phyloP scores from a whole-genome alignment of 2,329 filamentous ascomycete species.

The Dactylellina parvicollis region DNA sequence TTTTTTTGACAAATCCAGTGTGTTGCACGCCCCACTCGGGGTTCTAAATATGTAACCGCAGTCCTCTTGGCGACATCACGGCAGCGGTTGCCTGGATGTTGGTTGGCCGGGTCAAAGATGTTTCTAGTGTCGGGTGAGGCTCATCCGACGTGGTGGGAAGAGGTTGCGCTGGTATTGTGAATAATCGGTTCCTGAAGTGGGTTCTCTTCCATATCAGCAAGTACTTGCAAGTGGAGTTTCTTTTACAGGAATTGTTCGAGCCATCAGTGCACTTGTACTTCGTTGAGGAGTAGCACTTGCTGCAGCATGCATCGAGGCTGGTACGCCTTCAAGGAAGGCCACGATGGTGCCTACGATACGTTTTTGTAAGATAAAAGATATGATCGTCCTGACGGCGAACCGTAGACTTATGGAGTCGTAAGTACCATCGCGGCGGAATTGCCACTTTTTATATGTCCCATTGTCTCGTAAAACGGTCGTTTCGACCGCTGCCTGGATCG shows the following conservation, averaged over 20 bases:
- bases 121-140: constrained; percentile 16
- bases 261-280: not conserved
- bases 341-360: not conserved
- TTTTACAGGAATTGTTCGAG: not conserved
- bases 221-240: not conserved
- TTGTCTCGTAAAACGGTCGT: not conserved
- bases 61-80: constrained; percentile 15
- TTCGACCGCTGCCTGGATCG: not conserved
- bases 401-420: not conserved
- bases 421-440: not conserved
- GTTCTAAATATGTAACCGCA: constrained; percentile 38
- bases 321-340: constrained; percentile 3
- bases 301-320: not conserved
- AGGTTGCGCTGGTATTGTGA: not conserved
- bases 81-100: constrained; percentile 5
- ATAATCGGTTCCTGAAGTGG: not conserved
- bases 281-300: not conserved
- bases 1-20: constrained; percentile 37
- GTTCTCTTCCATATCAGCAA: too few relatives aligned
- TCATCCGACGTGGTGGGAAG: constrained; percentile 16
- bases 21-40: constrained; percentile 16
- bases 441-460: not conserved
- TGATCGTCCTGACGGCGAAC: not conserved
- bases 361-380: not conserved
- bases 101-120: constrained; percentile 1